Evolutionary conservation across 139 green algal species (phyloP).

Genomic region (Chlamydomonas schloesseri): DNA sequence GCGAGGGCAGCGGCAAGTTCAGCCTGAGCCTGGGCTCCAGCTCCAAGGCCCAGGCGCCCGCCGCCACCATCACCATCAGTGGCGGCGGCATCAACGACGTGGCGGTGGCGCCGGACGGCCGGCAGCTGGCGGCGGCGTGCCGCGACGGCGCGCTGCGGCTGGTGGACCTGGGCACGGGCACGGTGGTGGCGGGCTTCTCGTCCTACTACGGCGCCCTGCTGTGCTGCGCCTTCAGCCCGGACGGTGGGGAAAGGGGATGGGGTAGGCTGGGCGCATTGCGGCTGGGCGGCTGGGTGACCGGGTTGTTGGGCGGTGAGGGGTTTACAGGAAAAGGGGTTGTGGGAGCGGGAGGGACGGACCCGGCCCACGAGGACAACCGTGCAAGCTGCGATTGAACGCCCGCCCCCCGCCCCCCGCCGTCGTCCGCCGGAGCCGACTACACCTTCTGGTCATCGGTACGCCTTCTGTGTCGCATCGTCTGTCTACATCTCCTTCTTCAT

Average conservation of each 20-base stretch:
- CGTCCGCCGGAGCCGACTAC: no score
- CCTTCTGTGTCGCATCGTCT: no score
- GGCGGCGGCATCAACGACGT: conserved; percentile 77
- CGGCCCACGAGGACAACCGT: no score
- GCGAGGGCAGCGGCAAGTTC: conserved; percentile 60
- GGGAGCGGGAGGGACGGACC: no score
- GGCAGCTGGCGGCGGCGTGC: conserved; percentile 78
- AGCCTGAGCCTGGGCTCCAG: conserved; percentile 56
- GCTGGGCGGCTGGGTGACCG: no score
- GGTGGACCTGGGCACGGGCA: conserved; percentile 68
- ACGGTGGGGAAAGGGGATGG: conserved; percentile 48
- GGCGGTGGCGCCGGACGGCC: conserved; percentile 81
- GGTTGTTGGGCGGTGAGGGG: no score
- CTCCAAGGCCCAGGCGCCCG: conserved; percentile 42
- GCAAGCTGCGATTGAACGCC: no score
- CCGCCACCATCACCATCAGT: conserved; percentile 30
- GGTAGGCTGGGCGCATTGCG: no score
- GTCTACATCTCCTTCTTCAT: no score
- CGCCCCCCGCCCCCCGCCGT: no score
- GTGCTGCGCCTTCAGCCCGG: conserved; percentile 89
- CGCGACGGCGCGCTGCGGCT: conserved; percentile 84
- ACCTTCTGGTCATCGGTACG: no score
- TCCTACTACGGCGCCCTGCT: conserved; percentile 91
- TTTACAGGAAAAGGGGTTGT: no score
- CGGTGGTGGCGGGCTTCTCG: conserved; percentile 54